A percentile compares a stretch with the other conserved stretches of the same genome.
phyloP scores from a whole-genome alignment of 345 rosid species.

The Eucalyptus decipiens region DNA sequence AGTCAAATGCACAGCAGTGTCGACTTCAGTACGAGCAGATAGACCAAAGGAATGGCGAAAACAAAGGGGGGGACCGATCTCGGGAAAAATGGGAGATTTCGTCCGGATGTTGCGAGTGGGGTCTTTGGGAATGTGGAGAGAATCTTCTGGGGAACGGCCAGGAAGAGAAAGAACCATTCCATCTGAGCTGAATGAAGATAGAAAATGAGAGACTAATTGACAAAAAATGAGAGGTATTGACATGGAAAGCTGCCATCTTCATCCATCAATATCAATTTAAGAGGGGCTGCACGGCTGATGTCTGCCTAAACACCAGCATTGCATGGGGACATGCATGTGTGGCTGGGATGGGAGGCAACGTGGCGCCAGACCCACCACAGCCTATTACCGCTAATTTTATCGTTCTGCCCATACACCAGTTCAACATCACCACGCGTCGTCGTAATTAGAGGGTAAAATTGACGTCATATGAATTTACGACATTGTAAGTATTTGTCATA shows the following conservation, averaged over 20 bases:
- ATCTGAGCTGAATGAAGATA: neutral
- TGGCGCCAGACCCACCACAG: conserved; percentile 12
- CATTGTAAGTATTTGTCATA: neutral
- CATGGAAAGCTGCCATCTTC: neutral
- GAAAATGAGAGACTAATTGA: neutral
- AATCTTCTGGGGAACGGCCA: neutral
- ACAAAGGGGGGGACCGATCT: neutral
- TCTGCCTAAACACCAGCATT: conserved; percentile 7
- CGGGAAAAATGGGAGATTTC: neutral
- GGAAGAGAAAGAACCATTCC: no score
- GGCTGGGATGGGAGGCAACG: conserved; percentile 1
- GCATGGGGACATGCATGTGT: conserved; percentile 14
- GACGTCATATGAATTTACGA: neutral
- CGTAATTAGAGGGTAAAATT: neutral
- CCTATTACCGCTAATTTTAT: neutral
- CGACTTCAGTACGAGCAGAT: neutral
- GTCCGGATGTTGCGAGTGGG: neutral
- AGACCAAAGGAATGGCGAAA: neutral
- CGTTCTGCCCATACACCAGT: neutral
- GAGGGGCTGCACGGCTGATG: neutral
- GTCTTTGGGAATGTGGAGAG: neutral
- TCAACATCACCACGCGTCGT: neutral
- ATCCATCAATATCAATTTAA: neutral
- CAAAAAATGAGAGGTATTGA: neutral
- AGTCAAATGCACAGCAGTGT: neutral